These are phyloP conservation scores for Lentinus tigrinus DNA, from an alignment of 768 basidiomycete species.

Conservation along the genomic window DNA sequence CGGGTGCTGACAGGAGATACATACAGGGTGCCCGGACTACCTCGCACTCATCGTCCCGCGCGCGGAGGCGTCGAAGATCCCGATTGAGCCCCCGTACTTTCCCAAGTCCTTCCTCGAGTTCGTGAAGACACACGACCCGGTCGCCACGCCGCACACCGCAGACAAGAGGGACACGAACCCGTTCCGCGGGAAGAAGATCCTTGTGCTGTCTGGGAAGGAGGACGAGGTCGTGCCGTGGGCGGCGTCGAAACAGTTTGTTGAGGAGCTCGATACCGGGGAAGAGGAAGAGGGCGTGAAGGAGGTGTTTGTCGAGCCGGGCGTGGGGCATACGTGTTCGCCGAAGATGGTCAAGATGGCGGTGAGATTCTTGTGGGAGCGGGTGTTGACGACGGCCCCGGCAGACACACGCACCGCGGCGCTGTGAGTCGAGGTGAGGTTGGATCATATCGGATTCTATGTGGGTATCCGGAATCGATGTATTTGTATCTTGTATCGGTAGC, in stretches of 20 bases:
- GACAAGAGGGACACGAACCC: constrained; percentile 41
- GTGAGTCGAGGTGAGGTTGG: too few species aligned
- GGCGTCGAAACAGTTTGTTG: constrained; percentile 55
- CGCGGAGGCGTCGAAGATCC: constrained; percentile 42
- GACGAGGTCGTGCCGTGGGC: constrained; percentile 71
- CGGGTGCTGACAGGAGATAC: not conserved
- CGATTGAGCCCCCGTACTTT: constrained; percentile 50
- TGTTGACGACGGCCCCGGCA: too few species aligned
- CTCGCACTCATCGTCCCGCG: constrained; percentile 52
- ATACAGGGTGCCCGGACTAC: constrained; percentile 72
- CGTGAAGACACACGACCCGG: constrained; percentile 47
- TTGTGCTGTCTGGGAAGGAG: constrained; percentile 63
- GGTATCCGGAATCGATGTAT: too few species aligned
- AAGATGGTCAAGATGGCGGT: constrained; percentile 55
- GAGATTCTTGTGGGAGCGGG: constrained; percentile 25
- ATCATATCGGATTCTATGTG: too few species aligned
- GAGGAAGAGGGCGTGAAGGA: constrained; percentile 49
- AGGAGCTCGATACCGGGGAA: constrained; percentile 50
- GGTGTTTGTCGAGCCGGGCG: constrained; percentile 49
- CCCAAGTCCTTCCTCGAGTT: constrained; percentile 53
- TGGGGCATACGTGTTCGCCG: constrained; percentile 61
- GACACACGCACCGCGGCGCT: too few species aligned
- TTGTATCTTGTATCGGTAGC: too few species aligned
- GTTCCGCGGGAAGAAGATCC: constrained; percentile 68
- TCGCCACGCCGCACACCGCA: constrained; percentile 38